phyloP scores from a whole-genome alignment of 2,329 filamentous ascomycete species.

The Colletotrichum salicis region DNA sequence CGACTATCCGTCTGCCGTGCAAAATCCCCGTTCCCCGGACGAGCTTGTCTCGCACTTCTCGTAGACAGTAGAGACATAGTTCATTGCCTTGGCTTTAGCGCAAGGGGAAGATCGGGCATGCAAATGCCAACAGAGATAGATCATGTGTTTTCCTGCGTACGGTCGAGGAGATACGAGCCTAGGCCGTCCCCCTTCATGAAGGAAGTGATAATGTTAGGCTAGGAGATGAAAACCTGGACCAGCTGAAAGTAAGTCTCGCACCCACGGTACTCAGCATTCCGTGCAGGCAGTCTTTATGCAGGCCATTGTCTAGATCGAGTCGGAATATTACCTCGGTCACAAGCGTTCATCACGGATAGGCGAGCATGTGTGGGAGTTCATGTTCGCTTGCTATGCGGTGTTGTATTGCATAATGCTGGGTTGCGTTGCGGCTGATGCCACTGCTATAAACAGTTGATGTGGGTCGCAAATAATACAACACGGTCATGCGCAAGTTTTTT shows the following conservation, averaged over 20 bases:
- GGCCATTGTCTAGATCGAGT: background rate
- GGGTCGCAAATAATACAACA: background rate
- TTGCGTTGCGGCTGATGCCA: background rate
- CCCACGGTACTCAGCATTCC: background rate
- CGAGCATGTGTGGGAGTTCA: background rate
- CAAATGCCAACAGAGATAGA: background rate
- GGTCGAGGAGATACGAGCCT: background rate
- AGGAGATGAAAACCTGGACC: background rate
- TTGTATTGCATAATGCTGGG: background rate
- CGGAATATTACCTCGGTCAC: background rate
- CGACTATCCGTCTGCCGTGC: background rate
- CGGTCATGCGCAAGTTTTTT: background rate
- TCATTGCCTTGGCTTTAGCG: background rate
- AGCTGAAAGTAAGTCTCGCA: background rate
- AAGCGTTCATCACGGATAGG: background rate
- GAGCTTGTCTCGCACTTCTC: background rate
- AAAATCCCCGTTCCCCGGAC: background rate
- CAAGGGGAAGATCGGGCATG: background rate
- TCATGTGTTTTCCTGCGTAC: background rate
- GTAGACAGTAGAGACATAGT: background rate
- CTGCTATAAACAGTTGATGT: background rate
- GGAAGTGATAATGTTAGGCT: background rate
- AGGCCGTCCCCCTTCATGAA: background rate
- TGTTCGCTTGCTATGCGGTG: slow-evolving; percentile 3
- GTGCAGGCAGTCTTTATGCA: background rate